Percentiles rank a stretch among this genome's conserved stretches.
phyloP scores from a whole-genome alignment of 495 filamentous ascomycete genomes.

The Recurvomyces mirabilis region DNA sequence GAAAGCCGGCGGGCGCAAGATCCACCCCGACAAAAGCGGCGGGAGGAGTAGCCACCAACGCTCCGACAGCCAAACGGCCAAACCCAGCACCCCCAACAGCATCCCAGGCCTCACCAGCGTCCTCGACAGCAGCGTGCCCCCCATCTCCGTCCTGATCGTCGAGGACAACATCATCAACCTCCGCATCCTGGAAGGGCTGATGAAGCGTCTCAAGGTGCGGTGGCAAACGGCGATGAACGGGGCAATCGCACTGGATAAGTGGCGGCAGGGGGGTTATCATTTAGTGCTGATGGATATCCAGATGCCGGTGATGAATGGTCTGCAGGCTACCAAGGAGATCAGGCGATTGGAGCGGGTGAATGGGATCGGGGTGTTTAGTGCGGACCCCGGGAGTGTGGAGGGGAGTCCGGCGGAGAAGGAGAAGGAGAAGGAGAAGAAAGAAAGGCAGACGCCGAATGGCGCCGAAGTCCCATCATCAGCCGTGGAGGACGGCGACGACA shows the following conservation, averaged over 20 bases:
- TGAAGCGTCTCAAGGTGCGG: slow-evolving; percentile 92
- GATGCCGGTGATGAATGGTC: slow-evolving; percentile 88
- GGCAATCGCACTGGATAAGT: slow-evolving; percentile 82
- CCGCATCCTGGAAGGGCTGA: slow-evolving; percentile 83
- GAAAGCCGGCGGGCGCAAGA: slow-evolving; percentile 36
- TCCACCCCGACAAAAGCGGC: slow-evolving; percentile 3
- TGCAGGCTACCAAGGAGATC: slow-evolving; percentile 96
- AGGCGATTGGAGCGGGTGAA: slow-evolving; percentile 80
- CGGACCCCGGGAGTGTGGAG: slow-evolving; percentile 20
- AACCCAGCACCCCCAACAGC: not conserved
- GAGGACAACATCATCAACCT: slow-evolving; percentile 98
- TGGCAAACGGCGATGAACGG: slow-evolving; percentile 96
- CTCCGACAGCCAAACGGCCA: slow-evolving; percentile 32
- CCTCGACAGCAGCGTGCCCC: slow-evolving; percentile 75
- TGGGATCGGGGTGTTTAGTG: slow-evolving; percentile 72
- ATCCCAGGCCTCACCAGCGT: slow-evolving; percentile 37
- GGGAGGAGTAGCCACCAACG: slow-evolving; percentile 24
- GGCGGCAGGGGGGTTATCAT: slow-evolving; percentile 90
- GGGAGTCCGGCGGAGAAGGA: slow-evolving; percentile 37
- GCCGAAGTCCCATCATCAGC: not conserved
- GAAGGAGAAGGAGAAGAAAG: slow-evolving; percentile 51
- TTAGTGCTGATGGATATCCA: slow-evolving; percentile 98
- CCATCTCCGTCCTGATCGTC: slow-evolving; percentile 95
- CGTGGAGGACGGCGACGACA: not conserved
- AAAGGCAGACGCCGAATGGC: slow-evolving; percentile 33